These are phyloP conservation scores for Galerina sulciceps DNA, from an alignment of 768 basidiomycete genomes.

Conservation along the genomic window DNA sequence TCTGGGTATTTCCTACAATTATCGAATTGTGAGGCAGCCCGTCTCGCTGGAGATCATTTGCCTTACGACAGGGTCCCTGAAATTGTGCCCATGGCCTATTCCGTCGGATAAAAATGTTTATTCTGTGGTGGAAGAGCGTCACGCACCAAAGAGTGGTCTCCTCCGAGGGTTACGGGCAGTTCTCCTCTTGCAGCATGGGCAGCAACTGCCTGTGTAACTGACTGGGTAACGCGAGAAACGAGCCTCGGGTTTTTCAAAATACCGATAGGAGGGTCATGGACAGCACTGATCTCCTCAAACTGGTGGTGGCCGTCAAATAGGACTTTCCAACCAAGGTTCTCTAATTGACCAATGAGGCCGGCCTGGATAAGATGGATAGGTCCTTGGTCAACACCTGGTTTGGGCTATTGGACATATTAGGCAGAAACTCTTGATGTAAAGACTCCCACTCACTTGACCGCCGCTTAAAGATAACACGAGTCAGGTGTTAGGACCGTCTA, in stretches of 20 bases:
- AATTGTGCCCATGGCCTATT: slow-evolving; percentile 88
- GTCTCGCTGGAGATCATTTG: no score
- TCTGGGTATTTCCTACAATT: slow-evolving; percentile 66
- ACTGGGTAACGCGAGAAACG: slow-evolving; percentile 81
- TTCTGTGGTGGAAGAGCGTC: neutral
- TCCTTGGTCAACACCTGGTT: slow-evolving; percentile 81
- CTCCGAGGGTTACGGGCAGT: slow-evolving; percentile 90
- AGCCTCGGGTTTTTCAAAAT: slow-evolving; percentile 89
- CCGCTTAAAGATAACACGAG: slow-evolving; percentile 44
- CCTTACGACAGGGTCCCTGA: slow-evolving; percentile 81
- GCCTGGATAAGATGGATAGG: slow-evolving; percentile 90
- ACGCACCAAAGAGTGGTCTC: slow-evolving; percentile 91
- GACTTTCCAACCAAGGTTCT: slow-evolving; percentile 85
- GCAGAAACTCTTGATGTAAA: neutral
- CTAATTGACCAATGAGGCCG: slow-evolving; percentile 79
- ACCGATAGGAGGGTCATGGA: slow-evolving; percentile 80
- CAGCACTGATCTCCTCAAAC: slow-evolving; percentile 74
- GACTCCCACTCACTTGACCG: slow-evolving; percentile 55
- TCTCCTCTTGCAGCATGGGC: slow-evolving; percentile 77
- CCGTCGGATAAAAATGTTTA: slow-evolving; percentile 9
- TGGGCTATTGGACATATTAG: slow-evolving; percentile 50
- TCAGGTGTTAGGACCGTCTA: slow-evolving; percentile 11
- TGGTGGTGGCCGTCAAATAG: slow-evolving; percentile 89
- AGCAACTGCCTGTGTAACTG: slow-evolving; percentile 79
- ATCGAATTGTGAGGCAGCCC: no score